Percentiles rank a stretch among this genome's conserved stretches.
These are phyloP conservation scores for Aspergillus panamensis DNA, from an alignment of 495 filamentous ascomycete genomes.

Conservation along the genomic window DNA sequence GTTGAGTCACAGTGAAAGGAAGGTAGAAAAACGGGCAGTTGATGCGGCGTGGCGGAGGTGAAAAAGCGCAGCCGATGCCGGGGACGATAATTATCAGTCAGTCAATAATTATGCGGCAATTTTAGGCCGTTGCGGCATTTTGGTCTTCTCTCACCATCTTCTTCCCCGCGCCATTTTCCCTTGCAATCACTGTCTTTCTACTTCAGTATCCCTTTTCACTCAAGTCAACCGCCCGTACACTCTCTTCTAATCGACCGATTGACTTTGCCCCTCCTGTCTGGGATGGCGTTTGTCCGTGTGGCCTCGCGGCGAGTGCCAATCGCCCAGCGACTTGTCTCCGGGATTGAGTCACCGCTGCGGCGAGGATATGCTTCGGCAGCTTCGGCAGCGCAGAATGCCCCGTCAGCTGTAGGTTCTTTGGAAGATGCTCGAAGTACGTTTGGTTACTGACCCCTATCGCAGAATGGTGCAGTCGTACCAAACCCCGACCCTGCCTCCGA, in stretches of 20 bases:
- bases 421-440: neutral
- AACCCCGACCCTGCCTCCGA: conserved; percentile 76
- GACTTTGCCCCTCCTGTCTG: neutral
- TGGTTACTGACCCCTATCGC: conserved; percentile 7
- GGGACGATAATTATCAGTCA: neutral
- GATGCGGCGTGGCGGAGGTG: conserved; percentile 17
- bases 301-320: conserved; percentile 41
- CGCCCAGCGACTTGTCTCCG: conserved; percentile 30
- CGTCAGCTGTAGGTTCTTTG: conserved; percentile 21
- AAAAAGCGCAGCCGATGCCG: conserved; percentile 33
- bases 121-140: conserved; percentile 7
- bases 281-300: conserved; percentile 33
- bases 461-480: conserved; percentile 63
- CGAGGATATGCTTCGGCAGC: conserved; percentile 35
- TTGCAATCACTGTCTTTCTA: too few species aligned
- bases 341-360: conserved; percentile 37
- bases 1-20: neutral
- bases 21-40: neutral
- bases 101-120: neutral
- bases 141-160: conserved; percentile 5
- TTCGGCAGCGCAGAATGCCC: conserved; percentile 27
- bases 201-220: conserved; percentile 2
- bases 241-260: conserved; percentile 15
- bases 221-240: conserved; percentile 9
- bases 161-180: conserved; percentile 1